Base-by-base conservation (phyloP, 805 yeast species). In the Lipomyces anomalus region DNA sequence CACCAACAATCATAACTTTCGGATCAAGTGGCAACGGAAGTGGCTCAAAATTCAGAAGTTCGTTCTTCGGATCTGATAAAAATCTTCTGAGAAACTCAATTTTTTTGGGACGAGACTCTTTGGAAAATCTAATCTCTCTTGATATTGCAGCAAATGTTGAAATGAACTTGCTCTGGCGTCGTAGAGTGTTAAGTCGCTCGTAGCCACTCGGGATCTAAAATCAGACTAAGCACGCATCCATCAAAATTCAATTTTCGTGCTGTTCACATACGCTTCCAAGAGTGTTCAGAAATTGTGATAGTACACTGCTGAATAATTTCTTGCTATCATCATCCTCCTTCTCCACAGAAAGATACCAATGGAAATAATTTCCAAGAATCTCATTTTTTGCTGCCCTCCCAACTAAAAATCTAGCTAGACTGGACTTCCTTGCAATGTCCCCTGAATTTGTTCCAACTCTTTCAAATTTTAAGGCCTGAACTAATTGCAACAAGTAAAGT, bases 261-360 rank as follows among this genome's bases (percentile, higher is more conserved):
- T n/a, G n/a, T n/a, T n/a, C n/a, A n/a, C n/a, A n/a, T n/a, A n/a
- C n/a, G 16, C 47, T 55, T n/a, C 66, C 61, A 24, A 70, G 51
- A 2, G 64, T 48, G 33, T 66, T 63, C 49, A 70, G 53, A 52
- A 73, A 79, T 35, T 74, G 73, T 4, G 70, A 67, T 35, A 75
- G 52, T 5, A 78, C 71, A 16, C 72, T 75, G 48, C 63, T 65
- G 56, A 66, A 79, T 21, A 70, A 67, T 28, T 64, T 60, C 22
- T 62, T 61, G 2, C 73, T 74, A 35, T 64, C 60, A 30, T 73
- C 75, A 46, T 85, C 95, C 57, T 82, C 86, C 24, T 82, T 76
- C 59, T 90, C 97, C 1, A 94, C 95, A 53, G 80, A 82, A 41
- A 92, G 74, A 60, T 82, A 86, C 97, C 98, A 92, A 63, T 86